phyloP scores from a whole-genome alignment of 768 basidiomycete species.

The Mycena chlorophos region DNA sequence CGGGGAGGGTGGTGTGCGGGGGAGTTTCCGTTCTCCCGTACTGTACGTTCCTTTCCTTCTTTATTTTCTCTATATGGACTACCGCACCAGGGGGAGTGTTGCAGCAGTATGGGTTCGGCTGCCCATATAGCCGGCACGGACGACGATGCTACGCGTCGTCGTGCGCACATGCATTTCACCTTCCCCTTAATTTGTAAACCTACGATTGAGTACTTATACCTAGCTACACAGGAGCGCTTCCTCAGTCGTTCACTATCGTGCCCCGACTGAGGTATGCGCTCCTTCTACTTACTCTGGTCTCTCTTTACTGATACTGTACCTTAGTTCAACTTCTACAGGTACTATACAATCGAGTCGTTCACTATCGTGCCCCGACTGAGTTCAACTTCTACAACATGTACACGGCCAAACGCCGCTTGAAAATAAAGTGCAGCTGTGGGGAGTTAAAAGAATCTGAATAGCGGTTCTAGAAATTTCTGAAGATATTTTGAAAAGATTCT shows the following conservation, averaged over 20 bases:
- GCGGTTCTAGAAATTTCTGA: too few species aligned
- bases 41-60: neutral
- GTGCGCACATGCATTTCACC: neutral
- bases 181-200: neutral
- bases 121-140: neutral
- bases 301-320: neutral
- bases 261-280: neutral
- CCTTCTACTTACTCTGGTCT: neutral
- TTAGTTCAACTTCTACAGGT: neutral
- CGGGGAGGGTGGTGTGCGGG: neutral
- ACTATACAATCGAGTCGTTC: neutral
- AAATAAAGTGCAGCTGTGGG: too few species aligned
- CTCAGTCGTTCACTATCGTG: neutral
- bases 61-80: neutral
- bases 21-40: neutral
- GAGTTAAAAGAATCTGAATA: too few species aligned
- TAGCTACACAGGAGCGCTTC: neutral
- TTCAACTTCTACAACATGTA: neutral
- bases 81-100: neutral
- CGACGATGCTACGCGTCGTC: neutral
- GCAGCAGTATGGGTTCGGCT: neutral
- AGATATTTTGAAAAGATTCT: too few species aligned
- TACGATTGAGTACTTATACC: neutral
- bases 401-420: too few species aligned
- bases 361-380: neutral